Evolutionary conservation across 768 basidiomycete species (phyloP).

Genomic region (Tulasnella sp.): DNA sequence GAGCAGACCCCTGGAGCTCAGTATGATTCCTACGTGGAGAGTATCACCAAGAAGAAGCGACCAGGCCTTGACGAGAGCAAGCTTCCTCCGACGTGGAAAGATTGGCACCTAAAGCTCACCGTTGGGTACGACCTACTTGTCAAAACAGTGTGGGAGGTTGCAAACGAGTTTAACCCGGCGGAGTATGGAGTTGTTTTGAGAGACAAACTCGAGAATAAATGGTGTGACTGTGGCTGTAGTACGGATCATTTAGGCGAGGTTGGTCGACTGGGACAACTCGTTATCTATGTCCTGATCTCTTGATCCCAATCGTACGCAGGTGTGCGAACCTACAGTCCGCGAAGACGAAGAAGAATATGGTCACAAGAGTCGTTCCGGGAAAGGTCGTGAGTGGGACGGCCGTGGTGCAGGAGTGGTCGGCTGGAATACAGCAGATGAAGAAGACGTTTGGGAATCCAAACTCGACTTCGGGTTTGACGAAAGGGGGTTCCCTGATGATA

Average conservation of each 20-base stretch:
- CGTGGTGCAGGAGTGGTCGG: constrained; percentile 52
- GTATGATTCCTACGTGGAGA: not conserved
- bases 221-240: constrained; percentile 74
- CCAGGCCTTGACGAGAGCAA: constrained; percentile 4
- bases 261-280: not conserved
- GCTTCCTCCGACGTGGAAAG: constrained; percentile 35
- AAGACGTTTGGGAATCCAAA: constrained; percentile 63
- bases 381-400: constrained; percentile 67
- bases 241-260: constrained; percentile 59
- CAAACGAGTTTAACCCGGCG: constrained; percentile 33
- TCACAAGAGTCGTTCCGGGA: constrained; percentile 39
- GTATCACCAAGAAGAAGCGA: constrained; percentile 4
- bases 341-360: constrained; percentile 51
- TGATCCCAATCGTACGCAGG: constrained; percentile 22
- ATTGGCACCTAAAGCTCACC: constrained; percentile 49
- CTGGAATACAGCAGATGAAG: constrained; percentile 65
- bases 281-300: not conserved
- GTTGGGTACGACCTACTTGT: constrained; percentile 52
- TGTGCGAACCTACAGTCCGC: constrained; percentile 59
- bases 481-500: constrained; percentile 24
- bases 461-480: constrained; percentile 43
- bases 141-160: constrained; percentile 56
- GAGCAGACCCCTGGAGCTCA: not conserved
- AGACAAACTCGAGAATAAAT: constrained; percentile 60
- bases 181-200: constrained; percentile 54